These are phyloP conservation scores for Spencermartinsiella europaea DNA, from an alignment of 805 yeast species.

Conservation along the genomic window DNA sequence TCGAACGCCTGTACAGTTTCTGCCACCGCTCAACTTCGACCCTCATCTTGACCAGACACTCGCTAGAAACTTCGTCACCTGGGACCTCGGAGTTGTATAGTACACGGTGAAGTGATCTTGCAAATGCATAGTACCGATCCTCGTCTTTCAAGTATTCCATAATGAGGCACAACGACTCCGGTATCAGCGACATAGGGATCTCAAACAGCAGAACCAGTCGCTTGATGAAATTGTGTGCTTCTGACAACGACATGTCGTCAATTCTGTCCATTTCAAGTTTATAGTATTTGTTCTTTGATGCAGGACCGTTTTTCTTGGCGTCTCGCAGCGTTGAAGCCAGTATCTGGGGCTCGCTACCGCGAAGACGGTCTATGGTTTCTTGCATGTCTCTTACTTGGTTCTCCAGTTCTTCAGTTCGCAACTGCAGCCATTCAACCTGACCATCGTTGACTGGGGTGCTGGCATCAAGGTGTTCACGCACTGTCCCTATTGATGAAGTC, in stretches of 20 bases:
- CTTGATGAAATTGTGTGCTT: conserved; percentile 16
- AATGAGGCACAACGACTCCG: conserved; percentile 10
- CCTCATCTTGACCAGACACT: not conserved
- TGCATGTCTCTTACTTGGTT: not conserved
- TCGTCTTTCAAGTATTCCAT: conserved; percentile 7
- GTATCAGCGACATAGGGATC: conserved; percentile 8
- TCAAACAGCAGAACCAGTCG: conserved; percentile 14
- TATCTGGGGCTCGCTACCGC: not conserved
- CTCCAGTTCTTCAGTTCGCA: conserved; percentile 1
- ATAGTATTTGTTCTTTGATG: conserved; percentile 8
- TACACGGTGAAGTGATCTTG: conserved; percentile 4
- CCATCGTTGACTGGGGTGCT: no score
- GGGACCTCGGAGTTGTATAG: not conserved
- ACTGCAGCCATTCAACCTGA: not conserved
- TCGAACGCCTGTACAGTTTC: not conserved
- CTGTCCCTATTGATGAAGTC: no score
- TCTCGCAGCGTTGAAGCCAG: not conserved
- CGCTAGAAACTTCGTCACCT: not conserved
- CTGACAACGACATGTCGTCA: conserved; percentile 8
- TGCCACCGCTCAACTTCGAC: not conserved
- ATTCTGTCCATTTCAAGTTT: conserved; percentile 14
- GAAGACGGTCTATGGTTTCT: not conserved
- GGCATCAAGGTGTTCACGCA: no score
- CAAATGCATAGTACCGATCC: conserved; percentile 14
- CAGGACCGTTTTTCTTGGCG: not conserved